Base-by-base conservation (phyloP, 371 early-diverging fungal species). In the Mucor mucedo region DNA sequence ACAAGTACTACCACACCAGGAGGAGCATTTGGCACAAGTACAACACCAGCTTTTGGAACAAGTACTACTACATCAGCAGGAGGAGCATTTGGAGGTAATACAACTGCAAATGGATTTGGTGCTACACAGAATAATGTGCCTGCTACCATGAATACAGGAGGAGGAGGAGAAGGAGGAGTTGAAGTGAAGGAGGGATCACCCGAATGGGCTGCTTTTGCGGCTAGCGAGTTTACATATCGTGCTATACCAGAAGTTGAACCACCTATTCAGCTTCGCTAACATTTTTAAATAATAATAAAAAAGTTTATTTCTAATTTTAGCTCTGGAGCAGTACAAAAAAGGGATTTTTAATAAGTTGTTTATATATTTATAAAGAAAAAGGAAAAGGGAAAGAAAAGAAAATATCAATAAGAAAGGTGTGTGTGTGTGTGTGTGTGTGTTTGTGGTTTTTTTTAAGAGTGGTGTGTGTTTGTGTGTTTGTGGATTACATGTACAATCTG, bases 181-280 rank as follows among this genome's bases (percentile, higher is more conserved):
- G 40, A 29, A 40, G 16, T 47, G 47, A 47, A 21, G 21, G 27
- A 4, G 5, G 21, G 8, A 40, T 14, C 27, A 29, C 65, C 72
- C 11, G 78, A 74, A 21, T 53, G 75, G 27, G 64, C 70, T 21
- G 79, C 83, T 14, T 84, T 75, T 52, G 41, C 62, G 8, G 79
- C 80, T 4, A 74, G 71, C 5, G 35, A 54, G 2, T 85, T 85
- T 60, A 68, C 62, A 32, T 71, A 77, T 45, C 63, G 70, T 42
- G 54, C 68, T 29, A 72, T 84, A 47, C 85, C 85, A 4, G 85
- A 84, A 47, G 59, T 75, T 7, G 85, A 83, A 16, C 85, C 85
- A 6, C 85, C 85, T 4, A 41, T 69, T 40, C 73, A 79, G 4
- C 42, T 61, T 48, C 58, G 62, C 21, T 66, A 66, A 61, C 38